Base-by-base conservation (phyloP, 768 basidiomycete genomes). In the Agaricus subrufescens region DNA sequence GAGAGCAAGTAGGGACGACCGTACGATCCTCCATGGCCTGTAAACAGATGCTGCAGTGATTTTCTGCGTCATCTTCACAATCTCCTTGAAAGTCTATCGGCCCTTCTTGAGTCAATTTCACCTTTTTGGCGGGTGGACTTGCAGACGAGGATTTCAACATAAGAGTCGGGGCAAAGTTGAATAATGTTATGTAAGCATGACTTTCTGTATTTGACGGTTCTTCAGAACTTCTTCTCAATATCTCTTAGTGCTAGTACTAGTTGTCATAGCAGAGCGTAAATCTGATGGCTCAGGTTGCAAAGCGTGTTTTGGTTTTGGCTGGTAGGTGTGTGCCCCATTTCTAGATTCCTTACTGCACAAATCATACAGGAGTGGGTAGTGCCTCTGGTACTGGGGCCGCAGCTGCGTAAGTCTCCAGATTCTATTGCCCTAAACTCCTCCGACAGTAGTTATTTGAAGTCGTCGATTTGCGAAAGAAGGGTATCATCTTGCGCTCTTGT, bases 21-120 rank as follows among this genome's bases (percentile, higher is more conserved):
- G 94, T 89, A 45, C 89, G 75, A 71, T 97, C 92, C 12, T 78
- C 73, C 50, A 94, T 74, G 10, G 73, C 58, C 63, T 95, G 91
- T 25, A 98, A 74, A 63, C 94, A 98, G 34, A 98, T 96, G 57
- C 87, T 85, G 65, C 94, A 98, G 62, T 84, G 75, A 25, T 86
- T 82, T 45, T 78, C 80, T 4, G 77, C 74, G 0, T 71, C 67
- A 2, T 75, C 75, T 4, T 69, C 74, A 2, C 66, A 60, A 26
- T 63, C 62, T 44, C 56, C 56, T 38, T 27, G 23, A 9, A 40
- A 38, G n/a, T 57, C n/a, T 8, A 25, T 3, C 30, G 14, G 2
- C 29, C 37, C 57, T 46, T 39, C 38, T 15, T 62, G 43, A 19
- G 47, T 37, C 42, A 56, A 11, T 19, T 42, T 49, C 15, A 7